These are phyloP conservation scores for Beauveria australis DNA, from an alignment of 2,329 filamentous ascomycete genomes.

Conservation along the genomic window DNA sequence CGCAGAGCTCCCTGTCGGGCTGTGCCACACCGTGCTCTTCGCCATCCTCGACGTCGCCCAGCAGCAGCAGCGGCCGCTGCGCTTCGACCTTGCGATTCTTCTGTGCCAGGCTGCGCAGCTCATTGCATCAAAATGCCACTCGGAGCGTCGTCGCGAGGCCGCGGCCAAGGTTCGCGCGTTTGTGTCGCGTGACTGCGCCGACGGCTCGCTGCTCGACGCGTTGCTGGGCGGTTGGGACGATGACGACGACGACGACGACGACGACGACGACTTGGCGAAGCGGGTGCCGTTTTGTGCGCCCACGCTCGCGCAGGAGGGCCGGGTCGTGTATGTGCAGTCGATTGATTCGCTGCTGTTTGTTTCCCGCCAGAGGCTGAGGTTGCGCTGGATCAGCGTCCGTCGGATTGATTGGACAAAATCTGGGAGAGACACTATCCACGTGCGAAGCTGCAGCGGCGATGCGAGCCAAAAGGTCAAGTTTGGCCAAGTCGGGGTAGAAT, in stretches of 20 bases:
- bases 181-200: not conserved
- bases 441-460: not conserved
- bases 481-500: not conserved
- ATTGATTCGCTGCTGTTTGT: not conserved
- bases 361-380: not conserved
- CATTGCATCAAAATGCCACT: not conserved
- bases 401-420: not conserved
- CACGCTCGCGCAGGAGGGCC: not conserved
- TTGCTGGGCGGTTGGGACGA: not conserved
- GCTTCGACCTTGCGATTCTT: not conserved
- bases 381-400: not conserved
- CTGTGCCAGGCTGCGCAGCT: not conserved
- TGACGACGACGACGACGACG: not conserved
- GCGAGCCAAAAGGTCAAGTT: not conserved
- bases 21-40: not conserved
- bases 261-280: not conserved
- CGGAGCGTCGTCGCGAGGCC: not conserved
- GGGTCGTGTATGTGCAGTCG: not conserved
- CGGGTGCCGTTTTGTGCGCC: not conserved
- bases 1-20: not conserved
- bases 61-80: not conserved
- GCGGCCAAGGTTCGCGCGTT: not conserved
- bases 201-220: not conserved
- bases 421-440: not conserved
- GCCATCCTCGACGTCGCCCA: not conserved